Evolutionary conservation across 1,284 basidiomycete genomes (phyloP), one percentile per base, ranked within the genome.

Genomic region (Tilletia caries): DNA sequence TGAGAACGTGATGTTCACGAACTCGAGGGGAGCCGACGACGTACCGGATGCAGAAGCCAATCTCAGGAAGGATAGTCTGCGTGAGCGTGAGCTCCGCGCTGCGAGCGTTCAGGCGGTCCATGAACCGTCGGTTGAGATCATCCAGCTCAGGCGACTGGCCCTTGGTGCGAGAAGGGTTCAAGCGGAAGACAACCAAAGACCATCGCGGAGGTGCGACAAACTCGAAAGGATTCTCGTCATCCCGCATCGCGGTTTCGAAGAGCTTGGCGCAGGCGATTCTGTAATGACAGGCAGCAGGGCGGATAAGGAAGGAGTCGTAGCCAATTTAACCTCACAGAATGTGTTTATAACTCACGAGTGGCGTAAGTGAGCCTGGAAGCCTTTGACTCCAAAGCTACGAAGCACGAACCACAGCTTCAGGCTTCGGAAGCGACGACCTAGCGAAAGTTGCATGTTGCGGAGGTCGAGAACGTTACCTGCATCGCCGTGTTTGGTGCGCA

Each of bases 331-430:
- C n/a, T n/a, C n/a, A n/a, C n/a, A n/a, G n/a, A n/a, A n/a, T n/a
- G n/a, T n/a, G n/a, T n/a, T n/a, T n/a, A n/a, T 1, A 18, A 46
- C 70, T 60, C 33, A 69, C 70, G n/a, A 15, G 18, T 54, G 13
- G 4, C 75, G 74, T 18, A 82, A 69, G 41, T 82, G 80, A 13
- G 32, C 29, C 13, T 72, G 72, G 50, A 82, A 79, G 8, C 79
- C 81, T 3, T 66, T 15, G 15, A 74, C 34, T 43, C 81, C 84
- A 68, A 70, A 84, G 41, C 72, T 78, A 48, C 81, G 88, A 50
- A 96, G 85, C 27, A 96, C 91, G 79, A 96, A 97, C 92, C 92
- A 97, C 15, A 97, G 79, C 83, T 97, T 96, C 70, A 96, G 86
- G 27, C 91, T 91, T 32, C 95, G 88, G 87, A 97, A 97, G 34